A percentile compares a stretch with the other conserved stretches of the same genome.
phyloP scores from a whole-genome alignment of 495 filamentous ascomycete genomes.

The Amniculicola lignicola region DNA sequence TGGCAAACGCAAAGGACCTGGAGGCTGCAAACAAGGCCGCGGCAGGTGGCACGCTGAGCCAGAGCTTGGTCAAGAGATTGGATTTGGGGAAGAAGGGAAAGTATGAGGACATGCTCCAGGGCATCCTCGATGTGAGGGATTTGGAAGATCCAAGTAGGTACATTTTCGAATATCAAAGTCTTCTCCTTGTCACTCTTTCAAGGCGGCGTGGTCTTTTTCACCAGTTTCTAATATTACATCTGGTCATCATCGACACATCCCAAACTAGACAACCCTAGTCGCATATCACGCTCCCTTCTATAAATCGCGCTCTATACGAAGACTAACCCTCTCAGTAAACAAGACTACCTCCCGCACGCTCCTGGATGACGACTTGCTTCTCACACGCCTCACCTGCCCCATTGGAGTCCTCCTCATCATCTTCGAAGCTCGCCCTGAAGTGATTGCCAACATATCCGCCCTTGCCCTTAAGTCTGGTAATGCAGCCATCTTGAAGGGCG shows the following conservation, averaged over 20 bases:
- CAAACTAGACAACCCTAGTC: too few relatives aligned
- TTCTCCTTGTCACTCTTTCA: too few relatives aligned
- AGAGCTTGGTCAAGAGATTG: conserved; percentile 85
- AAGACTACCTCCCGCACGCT: conserved; percentile 76
- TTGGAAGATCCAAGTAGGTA: conserved; percentile 82
- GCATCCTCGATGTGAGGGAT: conserved; percentile 82
- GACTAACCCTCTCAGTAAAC: conserved; percentile 63
- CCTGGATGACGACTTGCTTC: conserved; percentile 81
- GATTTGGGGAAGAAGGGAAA: conserved; percentile 83
- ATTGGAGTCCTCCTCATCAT: conserved; percentile 97
- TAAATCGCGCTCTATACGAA: too few relatives aligned
- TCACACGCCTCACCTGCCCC: conserved; percentile 85
- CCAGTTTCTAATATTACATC: too few relatives aligned
- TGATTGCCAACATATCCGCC: conserved; percentile 98
- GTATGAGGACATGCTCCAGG: conserved; percentile 96
- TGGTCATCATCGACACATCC: too few relatives aligned
- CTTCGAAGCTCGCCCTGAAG: conserved; percentile 95
- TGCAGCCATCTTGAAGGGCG: conserved; percentile 94
- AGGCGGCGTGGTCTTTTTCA: too few relatives aligned
- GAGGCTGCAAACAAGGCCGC: conserved; percentile 68
- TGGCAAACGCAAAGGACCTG: conserved; percentile 81
- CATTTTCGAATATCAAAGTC: too few relatives aligned
- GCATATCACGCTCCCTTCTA: too few relatives aligned
- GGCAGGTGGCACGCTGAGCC: conserved; percentile 68
- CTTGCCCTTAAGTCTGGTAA: conserved; percentile 97